Conservation (phyloP, 345 rosid species). For the Hirschfeldia incana region DNA sequence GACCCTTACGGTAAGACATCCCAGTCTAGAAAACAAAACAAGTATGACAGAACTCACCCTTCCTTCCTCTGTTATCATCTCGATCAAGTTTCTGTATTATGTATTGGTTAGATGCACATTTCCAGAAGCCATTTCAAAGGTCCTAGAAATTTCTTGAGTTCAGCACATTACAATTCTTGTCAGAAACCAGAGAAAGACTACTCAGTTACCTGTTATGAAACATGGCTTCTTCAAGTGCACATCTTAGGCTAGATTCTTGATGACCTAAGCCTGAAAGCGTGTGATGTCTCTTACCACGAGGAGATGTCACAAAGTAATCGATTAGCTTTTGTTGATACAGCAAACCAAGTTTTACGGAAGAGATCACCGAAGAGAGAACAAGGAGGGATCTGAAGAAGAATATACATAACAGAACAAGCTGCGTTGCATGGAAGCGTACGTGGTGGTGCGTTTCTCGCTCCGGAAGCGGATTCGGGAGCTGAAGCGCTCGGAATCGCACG, state of each 20-base stretch:
- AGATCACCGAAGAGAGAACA: conserved; percentile 54
- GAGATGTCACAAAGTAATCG: conserved; percentile 36
- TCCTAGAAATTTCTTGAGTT: conserved; percentile 33
- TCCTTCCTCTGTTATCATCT: conserved; percentile 54
- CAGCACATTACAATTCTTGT: background rate
- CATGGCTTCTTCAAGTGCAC: conserved; percentile 98
- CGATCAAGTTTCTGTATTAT: conserved; percentile 72
- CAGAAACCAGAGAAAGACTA: background rate
- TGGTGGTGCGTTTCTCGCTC: too few relatives aligned
- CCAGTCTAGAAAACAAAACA: conserved; percentile 1
- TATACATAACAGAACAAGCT: conserved; percentile 43
- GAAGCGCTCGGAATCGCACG: too few relatives aligned
- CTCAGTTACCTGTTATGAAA: conserved; percentile 63
- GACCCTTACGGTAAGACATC: background rate
- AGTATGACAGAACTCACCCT: conserved; percentile 49
- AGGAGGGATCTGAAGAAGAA: conserved; percentile 47
- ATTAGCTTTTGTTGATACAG: conserved; percentile 37
- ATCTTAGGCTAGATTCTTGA: conserved; percentile 97
- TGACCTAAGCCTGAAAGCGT: conserved; percentile 85
- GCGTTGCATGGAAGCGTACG: too few relatives aligned
- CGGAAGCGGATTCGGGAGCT: too few relatives aligned
- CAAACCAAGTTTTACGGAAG: conserved; percentile 54
- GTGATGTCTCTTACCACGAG: conserved; percentile 45
- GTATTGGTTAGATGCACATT: conserved; percentile 91
- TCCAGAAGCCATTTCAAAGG: conserved; percentile 92